phyloP scores from a whole-genome alignment of 2,329 filamentous ascomycete genomes.

The Colletotrichum theobromicola region DNA sequence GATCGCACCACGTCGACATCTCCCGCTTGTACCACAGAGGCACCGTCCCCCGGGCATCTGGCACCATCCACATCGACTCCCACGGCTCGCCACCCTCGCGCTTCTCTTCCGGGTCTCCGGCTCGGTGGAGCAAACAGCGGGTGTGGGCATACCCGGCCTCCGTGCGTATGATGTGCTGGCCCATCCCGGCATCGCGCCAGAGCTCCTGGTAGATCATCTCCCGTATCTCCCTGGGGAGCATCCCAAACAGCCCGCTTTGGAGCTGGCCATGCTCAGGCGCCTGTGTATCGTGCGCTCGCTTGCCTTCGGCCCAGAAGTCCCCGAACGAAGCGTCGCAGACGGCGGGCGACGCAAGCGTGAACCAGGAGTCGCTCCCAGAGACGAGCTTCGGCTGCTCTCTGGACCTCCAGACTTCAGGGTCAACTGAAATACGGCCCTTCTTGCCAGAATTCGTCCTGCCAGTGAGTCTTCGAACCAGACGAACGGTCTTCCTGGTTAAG shows the following conservation, averaged over 20 bases:
- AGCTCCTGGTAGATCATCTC: slow-evolving; percentile 13
- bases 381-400: background rate
- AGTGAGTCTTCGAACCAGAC: background rate
- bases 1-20: slow-evolving; percentile 13
- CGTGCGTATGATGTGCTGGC: slow-evolving; percentile 7
- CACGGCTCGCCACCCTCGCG: background rate
- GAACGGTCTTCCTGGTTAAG: background rate
- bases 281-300: no score
- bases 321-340: background rate
- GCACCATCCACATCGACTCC: slow-evolving; percentile 9
- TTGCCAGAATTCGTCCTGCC: background rate
- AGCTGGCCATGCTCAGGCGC: background rate
- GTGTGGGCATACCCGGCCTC: slow-evolving; percentile 1
- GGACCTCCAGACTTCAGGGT: background rate
- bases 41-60: background rate
- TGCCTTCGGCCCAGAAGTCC: background rate
- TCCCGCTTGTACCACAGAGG: slow-evolving; percentile 10
- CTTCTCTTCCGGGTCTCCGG: background rate
- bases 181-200: slow-evolving; percentile 1
- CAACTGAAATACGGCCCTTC: background rate
- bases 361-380: background rate
- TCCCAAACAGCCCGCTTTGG: background rate
- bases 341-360: background rate
- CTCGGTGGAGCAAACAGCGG: background rate
- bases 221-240: background rate